Percentiles rank a stretch among this genome's conserved stretches.
These are phyloP conservation scores for Blastomyces gilchristii DNA, from an alignment of 2,329 filamentous ascomycete species.

Conservation along the genomic window DNA sequence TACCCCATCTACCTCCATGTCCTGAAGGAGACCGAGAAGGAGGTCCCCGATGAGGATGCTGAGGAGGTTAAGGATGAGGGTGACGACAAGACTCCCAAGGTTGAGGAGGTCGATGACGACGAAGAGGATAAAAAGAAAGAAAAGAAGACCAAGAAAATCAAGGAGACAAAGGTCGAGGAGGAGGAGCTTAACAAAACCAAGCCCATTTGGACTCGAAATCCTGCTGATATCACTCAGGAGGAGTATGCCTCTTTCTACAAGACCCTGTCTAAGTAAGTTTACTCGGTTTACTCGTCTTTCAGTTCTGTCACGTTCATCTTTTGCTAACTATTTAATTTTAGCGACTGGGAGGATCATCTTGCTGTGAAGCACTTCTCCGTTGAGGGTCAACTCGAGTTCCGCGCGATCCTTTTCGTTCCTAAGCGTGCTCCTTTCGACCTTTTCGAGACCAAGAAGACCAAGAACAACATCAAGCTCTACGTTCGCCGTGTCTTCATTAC, in stretches of 20 bases:
- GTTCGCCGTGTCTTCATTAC: constrained; percentile 99
- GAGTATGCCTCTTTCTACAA: constrained; percentile 99
- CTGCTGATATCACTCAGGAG: constrained; percentile 85
- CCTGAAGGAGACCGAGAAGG: constrained; percentile 96
- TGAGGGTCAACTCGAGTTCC: constrained; percentile 99
- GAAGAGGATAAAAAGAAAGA: constrained; percentile 78
- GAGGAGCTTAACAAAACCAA: constrained; percentile 99
- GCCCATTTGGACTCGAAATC: constrained; percentile 99
- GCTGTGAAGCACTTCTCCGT: constrained; percentile 99
- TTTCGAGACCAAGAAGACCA: constrained; percentile 99
- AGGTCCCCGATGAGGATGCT: constrained; percentile 92
- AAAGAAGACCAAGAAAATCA: constrained; percentile 98
- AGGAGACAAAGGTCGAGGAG: constrained; percentile 97
- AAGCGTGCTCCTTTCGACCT: constrained; percentile 99
- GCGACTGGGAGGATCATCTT: constrained; percentile 98
- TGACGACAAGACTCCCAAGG: constrained; percentile 88
- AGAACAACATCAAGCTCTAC: constrained; percentile 99
- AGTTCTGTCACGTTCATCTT: neutral
- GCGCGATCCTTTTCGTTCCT: constrained; percentile 96
- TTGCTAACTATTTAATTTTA: constrained; percentile 16
- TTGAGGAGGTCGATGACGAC: constrained; percentile 81
- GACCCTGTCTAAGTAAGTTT: constrained; percentile 71
- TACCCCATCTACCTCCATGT: constrained; percentile 99
- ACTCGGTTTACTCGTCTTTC: neutral
- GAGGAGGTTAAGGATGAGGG: constrained; percentile 55